Evolutionary conservation across 306 rosid genomes (phyloP), one percentile per base, ranked within the genome.

Genomic region (Dryas octopetala): DNA sequence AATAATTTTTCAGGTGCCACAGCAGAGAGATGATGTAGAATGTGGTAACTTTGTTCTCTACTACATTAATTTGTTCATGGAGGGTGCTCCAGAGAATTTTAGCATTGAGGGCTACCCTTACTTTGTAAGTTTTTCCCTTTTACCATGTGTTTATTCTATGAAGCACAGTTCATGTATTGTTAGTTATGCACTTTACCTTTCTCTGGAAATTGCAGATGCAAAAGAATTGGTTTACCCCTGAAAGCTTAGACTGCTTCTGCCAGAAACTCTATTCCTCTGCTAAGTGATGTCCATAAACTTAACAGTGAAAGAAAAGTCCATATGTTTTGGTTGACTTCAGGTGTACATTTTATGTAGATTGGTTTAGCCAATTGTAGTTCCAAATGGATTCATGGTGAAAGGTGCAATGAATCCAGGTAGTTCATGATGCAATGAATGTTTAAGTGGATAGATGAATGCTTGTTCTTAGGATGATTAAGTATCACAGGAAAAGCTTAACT

Each of bases 1-100:
- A 67, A 67, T 40, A 9, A 49, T 17, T 41, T 10, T 84, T 77
- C 73, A 92, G 97, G 97, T 92, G 28, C 97, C 97, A 17, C 96
- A 88, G 60, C 96, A 92, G 85, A 85, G 85, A 76, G 85, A 88
- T 78, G 90, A 79, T 41, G 82, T 79, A 48, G 97, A 88, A 73
- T 92, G 97, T 38, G 97, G 97, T 60, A 84, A 74, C 72, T 92
- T 88, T 44, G 93, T 88, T 81, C 91, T 92, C 74, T 86, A 85
- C 88, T 92, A 83, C 85, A 87, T 88, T 74, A 78, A 83, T 46
- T 76, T 84, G 88, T 92, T 90, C 82, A 57, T 90, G 82, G 62
- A 83, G 43, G 60, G 51, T 47, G 93, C 91, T 4, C 97, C 96
- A 2, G 85, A 85, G 57, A 78, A 85, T 65, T 90, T 92, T 62